phyloP scores from a whole-genome alignment of 2,329 filamentous ascomycete species.

The Pestalotiopsis sp. region DNA sequence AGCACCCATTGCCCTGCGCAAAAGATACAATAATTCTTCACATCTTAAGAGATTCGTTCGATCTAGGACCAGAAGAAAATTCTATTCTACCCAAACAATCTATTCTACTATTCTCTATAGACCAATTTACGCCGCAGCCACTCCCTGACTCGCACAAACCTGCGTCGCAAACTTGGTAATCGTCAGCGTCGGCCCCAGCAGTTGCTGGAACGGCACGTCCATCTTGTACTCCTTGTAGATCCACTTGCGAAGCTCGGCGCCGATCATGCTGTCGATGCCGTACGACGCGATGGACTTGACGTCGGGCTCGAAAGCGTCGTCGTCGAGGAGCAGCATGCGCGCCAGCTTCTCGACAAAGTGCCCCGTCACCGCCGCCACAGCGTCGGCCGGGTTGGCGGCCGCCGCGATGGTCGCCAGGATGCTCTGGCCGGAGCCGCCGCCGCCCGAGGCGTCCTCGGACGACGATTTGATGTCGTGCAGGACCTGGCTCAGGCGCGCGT shows the following conservation, averaged over 20 bases:
- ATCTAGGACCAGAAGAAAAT: no score
- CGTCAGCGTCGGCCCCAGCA: constrained; percentile 23
- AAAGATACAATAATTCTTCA: no score
- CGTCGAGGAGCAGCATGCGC: constrained; percentile 23
- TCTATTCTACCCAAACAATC: no score
- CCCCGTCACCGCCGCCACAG: constrained; percentile 7
- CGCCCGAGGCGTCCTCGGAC: constrained; percentile 4
- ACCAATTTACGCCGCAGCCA: no score
- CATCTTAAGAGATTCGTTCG: no score
- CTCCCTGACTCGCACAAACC: background rate
- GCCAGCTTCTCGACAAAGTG: constrained; percentile 22
- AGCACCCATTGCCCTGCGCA: no score
- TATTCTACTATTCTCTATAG: no score
- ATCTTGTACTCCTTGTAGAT: constrained; percentile 34
- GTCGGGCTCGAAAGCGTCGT: constrained; percentile 21
- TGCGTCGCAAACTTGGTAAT: constrained; percentile 19
- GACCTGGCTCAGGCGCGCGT: constrained; percentile 24
- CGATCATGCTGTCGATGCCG: constrained; percentile 38
- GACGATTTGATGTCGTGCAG: constrained; percentile 16
- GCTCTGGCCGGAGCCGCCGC: constrained; percentile 11
- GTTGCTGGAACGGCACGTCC: constrained; percentile 38
- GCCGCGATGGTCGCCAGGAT: constrained; percentile 16
- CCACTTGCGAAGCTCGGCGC: constrained; percentile 36
- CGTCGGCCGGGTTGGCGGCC: constrained; percentile 10
- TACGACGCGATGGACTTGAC: constrained; percentile 30